phyloP scores from a whole-genome alignment of 2,329 filamentous ascomycete species.

The Aciculosporium take region DNA sequence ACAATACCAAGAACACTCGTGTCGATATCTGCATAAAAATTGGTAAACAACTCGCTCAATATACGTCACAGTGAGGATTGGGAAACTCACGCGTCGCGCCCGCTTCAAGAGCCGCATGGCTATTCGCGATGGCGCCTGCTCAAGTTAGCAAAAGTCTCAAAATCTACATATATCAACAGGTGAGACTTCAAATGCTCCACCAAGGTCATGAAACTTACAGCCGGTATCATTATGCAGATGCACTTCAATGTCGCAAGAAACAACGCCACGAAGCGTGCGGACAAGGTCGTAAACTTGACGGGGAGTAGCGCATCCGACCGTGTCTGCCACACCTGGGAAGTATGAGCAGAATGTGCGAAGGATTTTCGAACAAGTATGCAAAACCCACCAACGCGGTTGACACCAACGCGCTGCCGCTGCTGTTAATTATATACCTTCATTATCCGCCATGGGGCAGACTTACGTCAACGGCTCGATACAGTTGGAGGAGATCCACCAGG shows the following conservation, averaged over 20 bases:
- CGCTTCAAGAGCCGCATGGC: conserved; percentile 73
- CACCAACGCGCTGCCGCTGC: not conserved
- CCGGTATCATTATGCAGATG: conserved; percentile 37
- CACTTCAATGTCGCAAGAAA: conserved; percentile 60
- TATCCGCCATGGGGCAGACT: not conserved
- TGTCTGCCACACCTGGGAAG: conserved; percentile 58
- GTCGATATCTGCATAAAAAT: conserved; percentile 4
- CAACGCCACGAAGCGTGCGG: conserved; percentile 49
- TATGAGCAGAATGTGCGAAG: not conserved
- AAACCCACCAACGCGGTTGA: conserved; percentile 1
- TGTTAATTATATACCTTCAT: not conserved
- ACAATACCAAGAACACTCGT: conserved; percentile 6
- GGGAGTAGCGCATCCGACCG: conserved; percentile 74
- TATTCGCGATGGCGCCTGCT: conserved; percentile 62
- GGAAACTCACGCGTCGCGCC: conserved; percentile 49
- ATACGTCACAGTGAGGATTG: too few relatives aligned
- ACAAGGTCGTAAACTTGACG: conserved; percentile 82
- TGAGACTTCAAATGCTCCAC: not conserved
- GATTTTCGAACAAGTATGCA: not conserved
- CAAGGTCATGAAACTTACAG: not conserved
- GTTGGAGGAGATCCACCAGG: conserved; percentile 56
- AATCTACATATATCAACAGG: not conserved
- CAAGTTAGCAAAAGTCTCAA: conserved; percentile 20
- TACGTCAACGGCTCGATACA: conserved; percentile 66
- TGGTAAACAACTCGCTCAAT: not conserved